Evolutionary conservation across 108 stramenopile genomes (phyloP).

Genomic region (Cyclotella kingstonii): DNA sequence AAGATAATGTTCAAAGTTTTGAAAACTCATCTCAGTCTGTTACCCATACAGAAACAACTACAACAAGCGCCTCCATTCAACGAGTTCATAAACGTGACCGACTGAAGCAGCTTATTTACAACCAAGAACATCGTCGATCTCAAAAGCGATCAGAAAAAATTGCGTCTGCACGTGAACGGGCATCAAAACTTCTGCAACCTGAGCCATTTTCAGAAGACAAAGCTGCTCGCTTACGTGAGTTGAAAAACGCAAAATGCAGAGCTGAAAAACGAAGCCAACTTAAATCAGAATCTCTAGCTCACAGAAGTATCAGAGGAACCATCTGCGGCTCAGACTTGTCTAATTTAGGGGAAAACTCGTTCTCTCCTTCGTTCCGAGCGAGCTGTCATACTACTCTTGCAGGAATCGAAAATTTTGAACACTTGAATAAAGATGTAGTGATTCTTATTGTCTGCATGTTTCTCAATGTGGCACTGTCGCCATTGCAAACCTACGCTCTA

Average conservation of each 20-base stretch:
- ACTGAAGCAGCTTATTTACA: background rate
- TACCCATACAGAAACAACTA: background rate
- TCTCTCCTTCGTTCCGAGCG: background rate
- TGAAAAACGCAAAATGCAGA: slow-evolving; percentile 51
- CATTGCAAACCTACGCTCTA: background rate
- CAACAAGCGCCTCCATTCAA: background rate
- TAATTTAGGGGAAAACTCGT: background rate
- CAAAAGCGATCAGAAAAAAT: slow-evolving; percentile 40
- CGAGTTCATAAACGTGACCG: background rate
- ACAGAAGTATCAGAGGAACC: background rate
- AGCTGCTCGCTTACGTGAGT: slow-evolving; percentile 45
- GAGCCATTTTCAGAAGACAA: slow-evolving; percentile 49
- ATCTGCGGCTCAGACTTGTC: background rate
- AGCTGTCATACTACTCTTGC: background rate
- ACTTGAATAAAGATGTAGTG: background rate
- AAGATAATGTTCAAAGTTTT: background rate
- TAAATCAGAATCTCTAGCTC: no score
- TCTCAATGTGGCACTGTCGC: slow-evolving; percentile 8
- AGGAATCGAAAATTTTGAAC: background rate
- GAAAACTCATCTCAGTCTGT: no score
- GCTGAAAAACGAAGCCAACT: slow-evolving; percentile 4
- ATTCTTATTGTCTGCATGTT: slow-evolving; percentile 3
- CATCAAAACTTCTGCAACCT: slow-evolving; percentile 54
- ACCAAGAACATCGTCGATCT: background rate
- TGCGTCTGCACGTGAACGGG: slow-evolving; percentile 43